Conservation (phyloP, 352 stramenopile species). For the Phytophthora quininea region DNA sequence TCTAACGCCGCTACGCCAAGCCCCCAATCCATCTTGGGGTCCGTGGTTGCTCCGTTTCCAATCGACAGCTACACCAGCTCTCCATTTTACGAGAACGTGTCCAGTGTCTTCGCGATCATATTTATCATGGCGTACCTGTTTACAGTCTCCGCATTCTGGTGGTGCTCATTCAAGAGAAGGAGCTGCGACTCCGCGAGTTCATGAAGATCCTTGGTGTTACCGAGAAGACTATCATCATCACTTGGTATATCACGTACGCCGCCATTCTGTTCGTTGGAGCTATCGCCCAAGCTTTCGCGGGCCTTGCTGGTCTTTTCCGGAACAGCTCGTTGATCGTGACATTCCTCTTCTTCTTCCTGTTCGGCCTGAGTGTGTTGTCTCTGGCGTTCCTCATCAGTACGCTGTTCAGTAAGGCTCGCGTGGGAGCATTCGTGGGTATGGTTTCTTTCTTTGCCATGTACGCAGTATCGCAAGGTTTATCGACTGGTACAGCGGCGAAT, state of each 20-base stretch:
- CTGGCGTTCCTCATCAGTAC: constrained; percentile 61
- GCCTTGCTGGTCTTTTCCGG: constrained; percentile 44
- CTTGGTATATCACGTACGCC: constrained; percentile 89
- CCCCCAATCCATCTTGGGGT: constrained; percentile 48
- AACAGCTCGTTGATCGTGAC: constrained; percentile 57
- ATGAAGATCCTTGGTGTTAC: constrained; percentile 93
- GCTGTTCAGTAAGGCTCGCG: constrained; percentile 73
- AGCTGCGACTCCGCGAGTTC: constrained; percentile 85
- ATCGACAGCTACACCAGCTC: constrained; percentile 44
- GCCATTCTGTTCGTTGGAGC: constrained; percentile 75
- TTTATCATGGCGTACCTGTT: constrained; percentile 92
- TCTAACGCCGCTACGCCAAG: constrained; percentile 40
- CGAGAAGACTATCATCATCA: constrained; percentile 62
- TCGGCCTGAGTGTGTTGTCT: constrained; percentile 48
- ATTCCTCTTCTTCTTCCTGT: constrained; percentile 83
- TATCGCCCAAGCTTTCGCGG: constrained; percentile 55
- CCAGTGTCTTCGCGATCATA: constrained; percentile 74
- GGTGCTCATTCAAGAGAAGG: constrained; percentile 90
- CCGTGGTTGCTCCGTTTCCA: constrained; percentile 41
- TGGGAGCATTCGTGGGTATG: constrained; percentile 70
- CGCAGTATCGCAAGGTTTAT: constrained; percentile 55
- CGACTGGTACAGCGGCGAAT: constrained; percentile 13
- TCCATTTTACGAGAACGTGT: constrained; percentile 59
- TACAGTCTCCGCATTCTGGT: constrained; percentile 84
- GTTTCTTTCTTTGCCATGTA: constrained; percentile 89